Evolutionary conservation across 2,329 filamentous ascomycete genomes (phyloP), one percentile per base, ranked within the genome.

Genomic region (Fusarium sp.): DNA sequence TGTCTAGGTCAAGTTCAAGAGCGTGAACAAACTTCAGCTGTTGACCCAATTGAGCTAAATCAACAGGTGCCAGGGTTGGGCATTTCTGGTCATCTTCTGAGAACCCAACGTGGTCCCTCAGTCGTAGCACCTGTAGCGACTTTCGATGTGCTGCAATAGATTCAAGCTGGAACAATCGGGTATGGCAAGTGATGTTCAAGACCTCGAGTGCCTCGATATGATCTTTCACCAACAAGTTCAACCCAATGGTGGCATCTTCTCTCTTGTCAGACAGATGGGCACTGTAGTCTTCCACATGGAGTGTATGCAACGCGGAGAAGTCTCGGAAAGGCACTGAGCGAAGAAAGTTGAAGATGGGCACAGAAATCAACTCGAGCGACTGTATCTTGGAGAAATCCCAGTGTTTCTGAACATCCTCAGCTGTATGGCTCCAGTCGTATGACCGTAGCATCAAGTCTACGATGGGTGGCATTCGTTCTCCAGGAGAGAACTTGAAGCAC

Each of bases 1-100:
- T 72, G 66, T 88, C 86, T 80, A 87, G 82, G 75, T 88, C 86
- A 15, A 88, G 70, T 75, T 88, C 86, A 9, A 87, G 81, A 0
- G 80, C 81, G 33, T 81, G 80, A 7, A 87, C 78, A 7, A 70
- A 53, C 8, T 66, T 67, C 10, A 87, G 68, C 6, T 67, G 63
- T 4, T 59, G 65, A 1, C 83, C 79, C 6, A 88, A 79, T 1
- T 57, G 43, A 6, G 76, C 63, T 15, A 87, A 64, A 50, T 84
- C 80, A n/a, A 61, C 75, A 4, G 77, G 66, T 28, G 68, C 69
- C 42, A 87, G 64, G 5, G 85, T 87, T 9, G 85, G 86, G 59
- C 85, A 87, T 18, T 68, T 78, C 32, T 78, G 77, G 47, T 80
- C 76, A 54, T 86, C 84, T 53, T 87, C 84, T 13, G 75, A 75